Evolutionary conservation across 2,329 filamentous ascomycete genomes (phyloP).

Genomic region (Pseudogymnoascus sp.): DNA sequence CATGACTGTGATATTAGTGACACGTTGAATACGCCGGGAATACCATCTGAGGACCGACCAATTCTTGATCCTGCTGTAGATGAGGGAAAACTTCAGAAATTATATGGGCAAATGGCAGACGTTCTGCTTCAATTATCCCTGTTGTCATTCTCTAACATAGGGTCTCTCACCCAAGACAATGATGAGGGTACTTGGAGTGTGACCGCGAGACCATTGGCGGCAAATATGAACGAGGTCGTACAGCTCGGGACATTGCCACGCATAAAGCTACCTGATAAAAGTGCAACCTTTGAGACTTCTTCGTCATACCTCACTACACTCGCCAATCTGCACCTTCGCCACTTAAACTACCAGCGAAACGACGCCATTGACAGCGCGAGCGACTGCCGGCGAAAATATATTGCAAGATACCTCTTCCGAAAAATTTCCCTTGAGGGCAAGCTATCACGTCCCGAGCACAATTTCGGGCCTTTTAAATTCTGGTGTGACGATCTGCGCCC

Average conservation of each 20-base stretch:
- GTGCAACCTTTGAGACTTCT: constrained; percentile 25
- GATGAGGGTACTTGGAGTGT: constrained; percentile 24
- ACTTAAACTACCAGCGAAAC: constrained; percentile 34
- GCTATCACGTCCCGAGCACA: constrained; percentile 4
- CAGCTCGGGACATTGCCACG: constrained; percentile 21
- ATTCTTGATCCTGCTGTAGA: constrained; percentile 31
- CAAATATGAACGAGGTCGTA: constrained; percentile 37
- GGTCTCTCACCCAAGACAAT: constrained; percentile 28
- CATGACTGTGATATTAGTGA: constrained; percentile 20
- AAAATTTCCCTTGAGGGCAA: constrained; percentile 19
- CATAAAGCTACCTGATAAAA: constrained; percentile 20
- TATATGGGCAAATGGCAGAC: constrained; percentile 36
- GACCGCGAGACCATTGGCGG: constrained; percentile 31
- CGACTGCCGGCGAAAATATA: constrained; percentile 29
- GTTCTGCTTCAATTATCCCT: constrained; percentile 34
- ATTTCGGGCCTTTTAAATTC: constrained; percentile 12
- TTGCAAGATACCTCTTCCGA: constrained; percentile 30
- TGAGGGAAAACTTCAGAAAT: constrained; percentile 27
- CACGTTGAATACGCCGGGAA: constrained; percentile 19
- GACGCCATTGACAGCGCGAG: constrained; percentile 28
- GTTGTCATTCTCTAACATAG: constrained; percentile 33
- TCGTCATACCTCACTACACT: constrained; percentile 34
- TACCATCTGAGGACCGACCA: constrained; percentile 21
- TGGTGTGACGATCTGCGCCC: constrained; percentile 18
- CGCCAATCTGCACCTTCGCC: constrained; percentile 36